A percentile compares a stretch with the other conserved stretches of the same genome.
These are phyloP conservation scores for Ceratobasidium sp. DNA, from an alignment of 1,284 basidiomycete genomes.

Conservation along the genomic window DNA sequence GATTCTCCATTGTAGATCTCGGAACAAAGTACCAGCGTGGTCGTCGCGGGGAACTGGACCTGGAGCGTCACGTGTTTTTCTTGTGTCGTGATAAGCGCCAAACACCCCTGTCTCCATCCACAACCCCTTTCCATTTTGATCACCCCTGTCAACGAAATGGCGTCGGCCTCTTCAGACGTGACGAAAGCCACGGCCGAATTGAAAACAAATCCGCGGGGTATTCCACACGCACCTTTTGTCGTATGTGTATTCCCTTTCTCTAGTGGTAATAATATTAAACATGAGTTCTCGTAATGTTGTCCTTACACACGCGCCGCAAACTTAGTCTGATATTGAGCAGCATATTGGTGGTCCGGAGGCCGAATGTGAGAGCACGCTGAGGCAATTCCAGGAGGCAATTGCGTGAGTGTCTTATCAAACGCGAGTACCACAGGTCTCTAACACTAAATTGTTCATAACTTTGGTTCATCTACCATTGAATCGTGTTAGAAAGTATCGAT, in stretches of 20 bases:
- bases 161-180: constrained; percentile 10
- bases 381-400: constrained; percentile 90
- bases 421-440: not conserved
- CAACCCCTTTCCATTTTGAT: not conserved
- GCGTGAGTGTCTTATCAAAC: constrained; percentile 64
- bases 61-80: not conserved
- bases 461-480: constrained; percentile 41
- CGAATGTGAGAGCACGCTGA: constrained; percentile 82
- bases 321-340: constrained; percentile 82
- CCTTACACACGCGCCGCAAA: not conserved
- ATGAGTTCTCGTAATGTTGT: not conserved
- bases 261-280: not conserved
- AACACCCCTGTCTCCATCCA: not conserved
- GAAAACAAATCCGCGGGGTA: constrained; percentile 87
- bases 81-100: not conserved
- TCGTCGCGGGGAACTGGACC: not conserved
- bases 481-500: constrained; percentile 89
- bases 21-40: not conserved
- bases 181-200: constrained; percentile 46
- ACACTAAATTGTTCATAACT: constrained; percentile 51
- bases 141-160: constrained; percentile 1
- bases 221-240: constrained; percentile 94
- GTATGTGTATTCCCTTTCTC: constrained; percentile 62
- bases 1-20: constrained; percentile 90
- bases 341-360: constrained; percentile 85